Percentiles rank a stretch among this genome's conserved stretches.
Evolutionary conservation across 2,329 filamentous ascomycete genomes (phyloP).

Genomic region (Dactylellina parvicollis): DNA sequence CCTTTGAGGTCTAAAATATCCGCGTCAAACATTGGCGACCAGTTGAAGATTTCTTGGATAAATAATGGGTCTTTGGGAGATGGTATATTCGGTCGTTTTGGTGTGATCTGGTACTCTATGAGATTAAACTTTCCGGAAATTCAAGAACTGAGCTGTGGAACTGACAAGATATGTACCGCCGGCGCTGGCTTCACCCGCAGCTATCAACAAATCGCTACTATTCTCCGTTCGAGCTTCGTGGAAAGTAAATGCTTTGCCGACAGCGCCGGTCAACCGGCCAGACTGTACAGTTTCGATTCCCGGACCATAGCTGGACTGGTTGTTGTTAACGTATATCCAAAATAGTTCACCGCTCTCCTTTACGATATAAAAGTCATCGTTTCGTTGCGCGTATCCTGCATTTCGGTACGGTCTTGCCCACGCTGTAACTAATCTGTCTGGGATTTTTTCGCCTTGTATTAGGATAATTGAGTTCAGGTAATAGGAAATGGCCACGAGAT

Average conservation of each 20-base stretch:
- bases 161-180: constrained; percentile 78
- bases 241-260: constrained; percentile 83
- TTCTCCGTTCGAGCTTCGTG: constrained; percentile 59
- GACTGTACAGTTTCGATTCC: constrained; percentile 34
- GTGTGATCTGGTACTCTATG: constrained; percentile 24
- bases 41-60: constrained; percentile 63
- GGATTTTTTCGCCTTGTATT: constrained; percentile 42
- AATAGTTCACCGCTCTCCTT: constrained; percentile 86
- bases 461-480: constrained; percentile 64
- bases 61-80: constrained; percentile 65
- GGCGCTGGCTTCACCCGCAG: constrained; percentile 79
- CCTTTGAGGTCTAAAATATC: constrained; percentile 60
- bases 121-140: not conserved
- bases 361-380: constrained; percentile 84
- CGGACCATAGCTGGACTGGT: constrained; percentile 22
- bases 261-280: constrained; percentile 68
- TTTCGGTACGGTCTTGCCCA: constrained; percentile 83
- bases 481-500: constrained; percentile 61
- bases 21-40: constrained; percentile 67
- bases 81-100: constrained; percentile 21
- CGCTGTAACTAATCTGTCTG: constrained; percentile 76
- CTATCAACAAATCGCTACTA: constrained; percentile 78
- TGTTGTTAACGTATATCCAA: constrained; percentile 59
- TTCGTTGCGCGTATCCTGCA: constrained; percentile 69
- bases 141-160: not conserved